Percentiles rank a stretch among this genome's conserved stretches.
Conservation (phyloP, 176 grass and related monocot genomes). For the Musa itinerans region DNA sequence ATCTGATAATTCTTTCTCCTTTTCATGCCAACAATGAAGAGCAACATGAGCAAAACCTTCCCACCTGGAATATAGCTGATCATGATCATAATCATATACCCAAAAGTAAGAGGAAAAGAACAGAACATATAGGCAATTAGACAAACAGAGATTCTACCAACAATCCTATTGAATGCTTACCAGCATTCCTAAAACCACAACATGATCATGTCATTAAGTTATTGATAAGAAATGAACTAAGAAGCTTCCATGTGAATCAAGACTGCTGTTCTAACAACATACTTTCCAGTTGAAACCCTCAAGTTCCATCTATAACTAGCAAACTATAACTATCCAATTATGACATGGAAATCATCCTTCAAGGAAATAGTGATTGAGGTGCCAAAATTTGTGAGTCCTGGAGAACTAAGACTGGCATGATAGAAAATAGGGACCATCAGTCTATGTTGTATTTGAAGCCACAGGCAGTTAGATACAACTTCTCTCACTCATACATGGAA, state of each 20-base stretch:
- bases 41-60: slow-evolving; percentile 77
- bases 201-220: not conserved
- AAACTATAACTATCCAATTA: not conserved
- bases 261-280: too few species aligned
- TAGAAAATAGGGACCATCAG: not conserved
- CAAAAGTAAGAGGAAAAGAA: not conserved
- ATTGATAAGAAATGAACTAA: not conserved
- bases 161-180: not conserved
- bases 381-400: not conserved
- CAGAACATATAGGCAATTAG: slow-evolving; percentile 2
- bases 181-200: not conserved
- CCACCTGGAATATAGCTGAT: slow-evolving; percentile 42
- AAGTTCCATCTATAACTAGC: not conserved
- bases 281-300: not conserved
- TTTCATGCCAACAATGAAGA: slow-evolving; percentile 56
- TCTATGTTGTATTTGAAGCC: not conserved
- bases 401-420: not conserved
- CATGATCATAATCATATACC: not conserved
- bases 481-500: too few species aligned
- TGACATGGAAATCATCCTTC: not conserved
- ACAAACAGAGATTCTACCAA: not conserved
- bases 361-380: not conserved
- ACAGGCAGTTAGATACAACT: not conserved
- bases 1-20: slow-evolving; percentile 26
- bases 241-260: too few species aligned